Conservation (phyloP, 345 rosid genomes). For the Lenwebbia sp. region DNA sequence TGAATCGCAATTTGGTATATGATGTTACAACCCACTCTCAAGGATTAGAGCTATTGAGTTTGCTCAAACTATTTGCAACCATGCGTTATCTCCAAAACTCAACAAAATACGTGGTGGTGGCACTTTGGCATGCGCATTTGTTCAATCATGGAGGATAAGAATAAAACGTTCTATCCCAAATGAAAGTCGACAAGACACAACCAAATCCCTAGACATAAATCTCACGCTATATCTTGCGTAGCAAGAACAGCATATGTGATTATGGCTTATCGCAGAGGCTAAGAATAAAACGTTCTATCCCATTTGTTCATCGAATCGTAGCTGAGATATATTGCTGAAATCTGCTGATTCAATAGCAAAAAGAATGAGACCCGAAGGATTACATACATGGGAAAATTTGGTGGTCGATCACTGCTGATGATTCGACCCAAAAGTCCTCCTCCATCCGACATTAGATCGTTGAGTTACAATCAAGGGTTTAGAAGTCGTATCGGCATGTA, state of each 20-base stretch:
- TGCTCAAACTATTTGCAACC: not conserved
- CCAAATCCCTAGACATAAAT: not conserved
- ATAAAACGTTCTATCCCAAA: not conserved
- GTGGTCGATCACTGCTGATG: not conserved
- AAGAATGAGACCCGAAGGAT: not conserved
- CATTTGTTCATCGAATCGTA: not conserved
- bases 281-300: no score
- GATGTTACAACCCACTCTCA: not conserved
- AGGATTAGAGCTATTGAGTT: not conserved
- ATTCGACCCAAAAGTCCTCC: no score
- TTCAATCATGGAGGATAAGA: not conserved
- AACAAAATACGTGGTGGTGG: not conserved
- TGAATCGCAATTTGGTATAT: not conserved
- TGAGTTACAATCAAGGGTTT: not conserved
- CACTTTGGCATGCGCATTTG: not conserved
- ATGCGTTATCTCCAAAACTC: not conserved
- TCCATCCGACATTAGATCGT: not conserved
- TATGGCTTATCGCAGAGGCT: not conserved
- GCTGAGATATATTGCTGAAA: not conserved
- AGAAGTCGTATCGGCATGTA: not conserved
- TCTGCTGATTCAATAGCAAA: not conserved
- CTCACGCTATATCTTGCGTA: not conserved
- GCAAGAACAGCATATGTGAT: not conserved
- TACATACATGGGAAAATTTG: not conserved
- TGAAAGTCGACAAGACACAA: not conserved